Conservation (phyloP, 164 flowering plant genomes). For the Magnolia kwangsiensis region DNA sequence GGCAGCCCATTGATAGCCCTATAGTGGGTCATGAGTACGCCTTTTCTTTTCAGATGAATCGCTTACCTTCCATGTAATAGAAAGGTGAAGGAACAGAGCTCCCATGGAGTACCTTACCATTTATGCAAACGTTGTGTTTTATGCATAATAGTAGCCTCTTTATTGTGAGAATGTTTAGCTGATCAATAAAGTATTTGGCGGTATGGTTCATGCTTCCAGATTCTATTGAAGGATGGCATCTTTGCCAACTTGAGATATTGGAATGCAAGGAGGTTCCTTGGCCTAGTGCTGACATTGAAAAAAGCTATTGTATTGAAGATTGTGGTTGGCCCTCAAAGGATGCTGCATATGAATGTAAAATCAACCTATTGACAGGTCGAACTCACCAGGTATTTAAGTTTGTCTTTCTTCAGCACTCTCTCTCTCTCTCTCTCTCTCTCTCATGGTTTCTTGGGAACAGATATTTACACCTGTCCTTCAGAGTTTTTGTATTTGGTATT, state of each 20-base stretch:
- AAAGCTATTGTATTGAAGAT: constrained; percentile 53
- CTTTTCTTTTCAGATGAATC: background rate
- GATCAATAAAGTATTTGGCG: background rate
- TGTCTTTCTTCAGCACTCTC: background rate
- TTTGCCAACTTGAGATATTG: constrained; percentile 84
- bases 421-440: background rate
- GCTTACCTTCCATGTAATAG: background rate
- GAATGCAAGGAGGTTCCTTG: constrained; percentile 86
- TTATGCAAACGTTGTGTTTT: background rate
- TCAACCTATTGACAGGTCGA: constrained; percentile 84
- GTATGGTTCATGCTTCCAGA: constrained; percentile 36
- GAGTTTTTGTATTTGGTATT: too few species aligned
- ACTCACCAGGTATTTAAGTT: constrained; percentile 78
- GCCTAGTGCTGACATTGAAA: constrained; percentile 52
- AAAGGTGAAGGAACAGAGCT: background rate
- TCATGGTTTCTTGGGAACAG: too few species aligned
- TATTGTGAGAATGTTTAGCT: background rate
- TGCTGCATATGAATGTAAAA: constrained; percentile 81
- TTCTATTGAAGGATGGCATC: constrained; percentile 59
- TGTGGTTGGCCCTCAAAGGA: constrained; percentile 76
- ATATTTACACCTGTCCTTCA: background rate
- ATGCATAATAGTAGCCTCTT: background rate
- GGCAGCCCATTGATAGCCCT: too few species aligned
- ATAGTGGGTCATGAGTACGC: background rate
- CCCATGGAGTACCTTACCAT: background rate